These are phyloP conservation scores for Eleusine coracana DNA, from an alignment of 176 grass and related monocot species.

Conservation along the genomic window DNA sequence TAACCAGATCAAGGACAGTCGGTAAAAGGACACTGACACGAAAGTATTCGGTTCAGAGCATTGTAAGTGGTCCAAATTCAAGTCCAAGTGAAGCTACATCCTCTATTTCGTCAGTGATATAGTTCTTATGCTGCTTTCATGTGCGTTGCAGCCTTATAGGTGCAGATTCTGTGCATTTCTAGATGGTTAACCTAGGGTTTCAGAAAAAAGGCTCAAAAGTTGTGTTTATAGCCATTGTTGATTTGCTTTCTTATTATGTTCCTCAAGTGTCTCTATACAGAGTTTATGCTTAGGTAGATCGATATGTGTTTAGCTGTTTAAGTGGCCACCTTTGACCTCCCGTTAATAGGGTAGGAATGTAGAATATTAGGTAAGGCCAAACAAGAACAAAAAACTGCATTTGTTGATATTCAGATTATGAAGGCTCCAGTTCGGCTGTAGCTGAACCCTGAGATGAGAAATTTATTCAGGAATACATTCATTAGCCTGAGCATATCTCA, in stretches of 20 bases:
- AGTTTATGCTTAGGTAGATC: slow-evolving; percentile 19
- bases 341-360: slow-evolving; percentile 21
- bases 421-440: not conserved
- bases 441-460: slow-evolving; percentile 18
- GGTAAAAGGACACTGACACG: not conserved
- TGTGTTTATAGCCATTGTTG: not conserved
- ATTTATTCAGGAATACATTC: slow-evolving; percentile 20
- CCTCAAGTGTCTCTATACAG: not conserved
- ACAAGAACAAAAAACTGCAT: slow-evolving; percentile 9
- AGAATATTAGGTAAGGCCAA: slow-evolving; percentile 5
- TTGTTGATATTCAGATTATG: not conserved
- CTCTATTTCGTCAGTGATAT: slow-evolving; percentile 12
- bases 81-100: not conserved
- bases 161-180: not conserved
- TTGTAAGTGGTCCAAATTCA: slow-evolving; percentile 23
- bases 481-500: not conserved
- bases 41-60: not conserved
- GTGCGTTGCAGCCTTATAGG: not conserved
- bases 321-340: not conserved
- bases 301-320: slow-evolving; percentile 11
- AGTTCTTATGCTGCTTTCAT: slow-evolving; percentile 18
- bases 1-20: not conserved
- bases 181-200: not conserved
- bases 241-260: not conserved
- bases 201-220: not conserved